These are phyloP conservation scores for Pyrenochaeta sp. DNA, from an alignment of 2,329 filamentous ascomycete genomes.

Conservation along the genomic window DNA sequence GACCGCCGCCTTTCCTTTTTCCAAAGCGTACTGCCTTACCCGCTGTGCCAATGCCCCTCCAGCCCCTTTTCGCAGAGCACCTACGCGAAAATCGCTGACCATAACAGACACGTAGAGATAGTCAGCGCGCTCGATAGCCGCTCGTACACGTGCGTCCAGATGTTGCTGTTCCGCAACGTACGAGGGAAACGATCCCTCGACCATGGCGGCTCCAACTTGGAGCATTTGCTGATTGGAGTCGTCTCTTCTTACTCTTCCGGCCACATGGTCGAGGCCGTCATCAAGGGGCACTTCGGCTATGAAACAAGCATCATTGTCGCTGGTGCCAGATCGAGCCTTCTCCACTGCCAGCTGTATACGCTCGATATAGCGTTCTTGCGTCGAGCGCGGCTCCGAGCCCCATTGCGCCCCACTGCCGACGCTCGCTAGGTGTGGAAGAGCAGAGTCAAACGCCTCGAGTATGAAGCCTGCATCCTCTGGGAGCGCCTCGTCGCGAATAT, in stretches of 20 bases:
- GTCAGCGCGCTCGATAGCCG: neutral
- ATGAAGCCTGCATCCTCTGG: neutral
- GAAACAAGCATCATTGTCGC: neutral
- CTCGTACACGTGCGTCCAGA: neutral
- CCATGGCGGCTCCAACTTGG: neutral
- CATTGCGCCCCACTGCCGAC: neutral
- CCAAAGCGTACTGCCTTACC: neutral
- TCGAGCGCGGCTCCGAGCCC: neutral
- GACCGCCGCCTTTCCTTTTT: neutral
- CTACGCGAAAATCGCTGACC: constrained; percentile 1
- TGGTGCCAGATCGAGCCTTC: neutral
- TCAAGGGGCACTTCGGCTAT: neutral
- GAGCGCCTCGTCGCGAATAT: neutral
- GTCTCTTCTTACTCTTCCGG: neutral
- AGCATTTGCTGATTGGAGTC: neutral
- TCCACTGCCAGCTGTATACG: neutral
- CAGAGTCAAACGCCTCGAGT: neutral
- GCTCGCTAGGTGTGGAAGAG: neutral
- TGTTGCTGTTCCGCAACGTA: neutral
- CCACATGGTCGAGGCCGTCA: neutral
- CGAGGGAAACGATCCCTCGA: neutral
- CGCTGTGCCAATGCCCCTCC: neutral
- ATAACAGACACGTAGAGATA: neutral
- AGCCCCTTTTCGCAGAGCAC: neutral
- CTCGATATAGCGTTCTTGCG: neutral